These are phyloP conservation scores for Pestalotiopsis sp. DNA, from an alignment of 2,329 filamentous ascomycete genomes.

Conservation along the genomic window DNA sequence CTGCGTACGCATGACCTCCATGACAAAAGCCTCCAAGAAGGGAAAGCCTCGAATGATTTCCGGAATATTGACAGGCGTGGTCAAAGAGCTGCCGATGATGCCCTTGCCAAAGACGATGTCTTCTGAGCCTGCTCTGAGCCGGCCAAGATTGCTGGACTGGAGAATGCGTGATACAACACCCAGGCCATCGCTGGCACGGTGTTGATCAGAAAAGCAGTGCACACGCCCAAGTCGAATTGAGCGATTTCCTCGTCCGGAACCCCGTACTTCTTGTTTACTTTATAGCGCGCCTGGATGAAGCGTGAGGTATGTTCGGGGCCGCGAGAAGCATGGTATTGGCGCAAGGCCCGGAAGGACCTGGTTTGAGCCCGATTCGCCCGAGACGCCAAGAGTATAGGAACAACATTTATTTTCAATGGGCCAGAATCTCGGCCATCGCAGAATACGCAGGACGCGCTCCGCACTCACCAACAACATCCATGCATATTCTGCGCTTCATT, in stretches of 20 bases:
- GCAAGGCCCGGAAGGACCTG: too few relatives aligned
- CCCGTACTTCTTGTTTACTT: neutral
- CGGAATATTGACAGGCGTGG: neutral
- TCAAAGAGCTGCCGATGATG: neutral
- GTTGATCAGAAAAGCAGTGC: conserved; percentile 9
- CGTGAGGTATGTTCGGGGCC: neutral
- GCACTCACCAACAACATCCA: neutral
- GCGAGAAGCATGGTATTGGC: neutral
- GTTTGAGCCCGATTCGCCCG: too few relatives aligned
- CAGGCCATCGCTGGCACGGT: conserved; percentile 5
- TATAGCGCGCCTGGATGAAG: neutral
- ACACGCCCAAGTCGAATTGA: conserved; percentile 8
- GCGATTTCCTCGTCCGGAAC: neutral
- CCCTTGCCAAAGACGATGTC: neutral
- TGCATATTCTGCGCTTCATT: neutral
- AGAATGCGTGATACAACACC: conserved; percentile 7
- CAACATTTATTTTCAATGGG: too few relatives aligned
- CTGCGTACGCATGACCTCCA: neutral
- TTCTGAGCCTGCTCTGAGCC: neutral
- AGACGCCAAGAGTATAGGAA: too few relatives aligned
- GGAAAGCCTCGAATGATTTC: neutral
- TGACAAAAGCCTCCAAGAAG: neutral
- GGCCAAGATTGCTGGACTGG: neutral
- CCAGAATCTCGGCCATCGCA: neutral
- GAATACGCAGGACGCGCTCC: conserved; percentile 15